Evolutionary conservation across 2,329 filamentous ascomycete genomes (phyloP).

Genomic region (Cladosporium sp.): DNA sequence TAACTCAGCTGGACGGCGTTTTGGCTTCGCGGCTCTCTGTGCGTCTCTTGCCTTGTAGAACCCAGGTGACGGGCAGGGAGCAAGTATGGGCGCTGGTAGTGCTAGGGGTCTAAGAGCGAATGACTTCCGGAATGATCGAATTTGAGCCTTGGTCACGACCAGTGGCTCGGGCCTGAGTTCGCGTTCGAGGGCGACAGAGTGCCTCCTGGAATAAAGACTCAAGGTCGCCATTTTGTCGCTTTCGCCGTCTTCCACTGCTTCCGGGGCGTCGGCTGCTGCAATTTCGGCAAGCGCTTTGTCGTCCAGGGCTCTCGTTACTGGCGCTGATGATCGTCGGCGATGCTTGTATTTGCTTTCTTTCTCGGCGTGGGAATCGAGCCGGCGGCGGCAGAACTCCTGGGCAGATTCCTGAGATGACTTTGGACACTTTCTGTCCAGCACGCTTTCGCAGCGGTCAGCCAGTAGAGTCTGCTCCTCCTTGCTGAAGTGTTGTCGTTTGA

Average conservation of each 20-base stretch:
- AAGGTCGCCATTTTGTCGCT: conserved; percentile 15
- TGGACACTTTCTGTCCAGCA: conserved; percentile 16
- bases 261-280: background rate
- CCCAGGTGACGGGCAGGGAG: conserved; percentile 20
- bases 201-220: conserved; percentile 3
- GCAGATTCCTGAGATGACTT: conserved; percentile 12
- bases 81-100: conserved; percentile 26
- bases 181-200: background rate
- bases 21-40: background rate
- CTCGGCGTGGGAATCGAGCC: background rate
- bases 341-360: background rate
- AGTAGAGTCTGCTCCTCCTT: conserved; percentile 65
- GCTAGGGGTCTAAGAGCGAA: conserved; percentile 24
- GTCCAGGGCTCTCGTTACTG: background rate
- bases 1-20: background rate
- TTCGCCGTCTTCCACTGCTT: conserved; percentile 2
- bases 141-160: background rate
- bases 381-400: conserved; percentile 12
- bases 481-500: conserved; percentile 66
- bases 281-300: background rate
- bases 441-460: conserved; percentile 49
- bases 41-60: conserved; percentile 6
- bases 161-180: conserved; percentile 1
- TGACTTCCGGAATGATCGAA: conserved; percentile 18
- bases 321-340: conserved; percentile 4